Conservation (phyloP, 2,329 filamentous ascomycete genomes). For the Fusarium pseudocircinatum region DNA sequence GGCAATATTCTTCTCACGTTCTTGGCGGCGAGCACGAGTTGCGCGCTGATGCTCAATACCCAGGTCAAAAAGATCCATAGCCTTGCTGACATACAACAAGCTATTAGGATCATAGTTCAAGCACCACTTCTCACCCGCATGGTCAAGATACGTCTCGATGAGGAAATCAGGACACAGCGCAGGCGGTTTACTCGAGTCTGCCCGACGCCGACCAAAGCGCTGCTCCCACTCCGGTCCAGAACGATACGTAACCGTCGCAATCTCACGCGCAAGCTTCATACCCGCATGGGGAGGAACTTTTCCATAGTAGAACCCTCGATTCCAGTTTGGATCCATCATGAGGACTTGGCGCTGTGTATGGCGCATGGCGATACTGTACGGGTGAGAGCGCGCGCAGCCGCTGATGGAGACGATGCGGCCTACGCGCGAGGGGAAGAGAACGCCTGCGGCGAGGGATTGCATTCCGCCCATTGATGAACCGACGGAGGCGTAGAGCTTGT, state of each 20-base stretch:
- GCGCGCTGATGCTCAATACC: constrained; percentile 75
- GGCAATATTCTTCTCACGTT: constrained; percentile 67
- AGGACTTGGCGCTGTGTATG: constrained; percentile 97
- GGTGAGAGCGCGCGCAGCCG: constrained; percentile 92
- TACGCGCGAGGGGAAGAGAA: constrained; percentile 84
- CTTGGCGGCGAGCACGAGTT: constrained; percentile 68
- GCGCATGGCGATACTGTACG: constrained; percentile 98
- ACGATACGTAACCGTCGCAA: constrained; percentile 96
- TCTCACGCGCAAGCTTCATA: constrained; percentile 98
- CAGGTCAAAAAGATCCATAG: constrained; percentile 98
- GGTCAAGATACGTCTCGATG: constrained; percentile 97
- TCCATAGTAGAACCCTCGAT: constrained; percentile 92
- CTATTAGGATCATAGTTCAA: constrained; percentile 97
- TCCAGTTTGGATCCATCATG: constrained; percentile 99
- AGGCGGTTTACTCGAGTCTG: constrained; percentile 85
- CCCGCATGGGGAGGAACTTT: constrained; percentile 89
- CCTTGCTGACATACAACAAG: constrained; percentile 94
- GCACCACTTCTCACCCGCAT: constrained; percentile 98
- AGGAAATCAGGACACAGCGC: constrained; percentile 97
- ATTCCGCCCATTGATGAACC: constrained; percentile 98
- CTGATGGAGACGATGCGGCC: constrained; percentile 87
- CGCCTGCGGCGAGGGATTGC: constrained; percentile 90
- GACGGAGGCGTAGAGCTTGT: constrained; percentile 87
- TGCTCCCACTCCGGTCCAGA: constrained; percentile 98
- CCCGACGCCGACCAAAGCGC: constrained; percentile 86